A percentile compares a stretch with the other conserved stretches of the same genome.
Conservation (phyloP, 1,139 yeast genomes). For the Zygosaccharomyces sapae region DNA sequence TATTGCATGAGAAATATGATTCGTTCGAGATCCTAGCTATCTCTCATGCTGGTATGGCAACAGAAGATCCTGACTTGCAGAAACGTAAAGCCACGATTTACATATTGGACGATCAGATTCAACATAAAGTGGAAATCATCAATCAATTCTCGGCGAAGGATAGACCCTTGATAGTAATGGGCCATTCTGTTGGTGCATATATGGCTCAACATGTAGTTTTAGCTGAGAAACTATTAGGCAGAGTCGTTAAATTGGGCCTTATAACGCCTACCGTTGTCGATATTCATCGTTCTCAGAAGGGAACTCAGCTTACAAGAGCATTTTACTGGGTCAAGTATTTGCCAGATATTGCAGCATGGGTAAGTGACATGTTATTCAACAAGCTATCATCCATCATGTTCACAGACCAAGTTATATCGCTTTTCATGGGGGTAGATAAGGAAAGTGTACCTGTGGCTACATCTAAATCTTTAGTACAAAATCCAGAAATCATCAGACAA, state of each 20-base stretch:
- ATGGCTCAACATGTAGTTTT: conserved; percentile 47
- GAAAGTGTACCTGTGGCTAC: conserved; percentile 41
- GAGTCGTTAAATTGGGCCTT: conserved; percentile 42
- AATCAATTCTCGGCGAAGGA: conserved; percentile 30
- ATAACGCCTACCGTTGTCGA: conserved; percentile 60
- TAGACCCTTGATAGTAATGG: conserved; percentile 45
- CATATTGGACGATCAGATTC: conserved; percentile 48
- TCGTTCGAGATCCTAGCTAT: conserved; percentile 47
- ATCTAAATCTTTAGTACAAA: conserved; percentile 42
- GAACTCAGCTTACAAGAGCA: conserved; percentile 39
- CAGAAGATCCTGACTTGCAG: conserved; percentile 1
- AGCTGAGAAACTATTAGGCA: conserved; percentile 15
- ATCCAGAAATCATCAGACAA: conserved; percentile 46
- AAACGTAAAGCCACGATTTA: conserved; percentile 29
- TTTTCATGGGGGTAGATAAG: conserved; percentile 17
- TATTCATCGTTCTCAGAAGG: conserved; percentile 51
- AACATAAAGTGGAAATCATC: conserved; percentile 47
- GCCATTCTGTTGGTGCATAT: conserved; percentile 62
- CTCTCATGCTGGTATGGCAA: conserved; percentile 42
- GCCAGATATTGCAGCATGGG: conserved; percentile 17
- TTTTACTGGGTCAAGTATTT: conserved; percentile 15
- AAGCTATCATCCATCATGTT: conserved; percentile 22
- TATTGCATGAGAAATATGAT: conserved; percentile 45
- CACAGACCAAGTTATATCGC: conserved; percentile 14
- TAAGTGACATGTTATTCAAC: conserved; percentile 18